Base-by-base conservation (phyloP, 116 monocot species). In the Dioscorea cayenensis region DNA sequence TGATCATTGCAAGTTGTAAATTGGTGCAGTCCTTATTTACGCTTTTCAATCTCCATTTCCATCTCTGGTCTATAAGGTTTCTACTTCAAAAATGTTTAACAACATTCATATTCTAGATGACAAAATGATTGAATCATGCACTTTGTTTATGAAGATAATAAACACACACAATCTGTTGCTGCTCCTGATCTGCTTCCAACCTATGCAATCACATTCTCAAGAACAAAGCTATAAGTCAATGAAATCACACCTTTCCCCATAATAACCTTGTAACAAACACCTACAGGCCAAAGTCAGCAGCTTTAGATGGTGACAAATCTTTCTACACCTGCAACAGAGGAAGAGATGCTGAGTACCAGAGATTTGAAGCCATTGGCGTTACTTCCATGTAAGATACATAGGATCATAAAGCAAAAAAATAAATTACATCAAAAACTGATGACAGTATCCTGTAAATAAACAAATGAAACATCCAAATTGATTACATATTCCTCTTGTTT, bases 301-400 rank as follows among this genome's bases (percentile, higher is more conserved):
- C 97, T n/a, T 11, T 93, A 99, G 68, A 99, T 87, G 75, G 90
- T 93, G 8, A 93, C 83, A 79, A 99, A 99, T 83, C 97, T 88
- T 72, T 99, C 93, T 32, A 99, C 86, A 75, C 94, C 97, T 99
- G 86, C 75, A 72, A 12, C 32, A 70, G 63, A 13, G 19, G 14
- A 17, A 1, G 49, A 32, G 73, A 22, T 11, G 23, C 20, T 62
- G 5, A 62, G 6, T 23, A 27, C 7, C 60, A 17, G 60, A 51
- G 2, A n/a, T 60, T 21, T 64, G n/a, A n/a, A 48, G 27, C 25
- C 63, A 73, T 50, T 25, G 49, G 21, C 29, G n/a, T 23, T 3
- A 3, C 4, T 43, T 43, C 11, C 43, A 43, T 10, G 17, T 55
- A 55, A 14, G 55, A 55, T 18, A 18, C 4, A 16, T 19, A 55